Evolutionary conservation across 768 basidiomycete species (phyloP), one percentile per base, ranked within the genome.

Genomic region (Psilocybe cubensis): DNA sequence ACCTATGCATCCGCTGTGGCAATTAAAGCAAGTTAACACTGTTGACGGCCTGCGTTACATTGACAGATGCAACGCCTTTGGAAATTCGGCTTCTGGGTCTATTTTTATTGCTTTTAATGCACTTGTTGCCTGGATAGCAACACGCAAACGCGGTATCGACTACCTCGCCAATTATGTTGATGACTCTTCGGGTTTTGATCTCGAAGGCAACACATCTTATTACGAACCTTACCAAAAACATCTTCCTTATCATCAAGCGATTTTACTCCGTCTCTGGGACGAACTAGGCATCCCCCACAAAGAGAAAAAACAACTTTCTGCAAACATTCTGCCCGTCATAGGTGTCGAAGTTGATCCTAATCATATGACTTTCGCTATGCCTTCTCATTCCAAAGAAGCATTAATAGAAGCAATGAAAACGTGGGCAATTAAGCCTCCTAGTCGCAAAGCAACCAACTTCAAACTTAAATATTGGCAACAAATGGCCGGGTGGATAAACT

Each of bases 1-100:
- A 6, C 80, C 77, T 0, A 65, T 77, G 57, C 74, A 80, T 40
- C 74, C 71, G 0, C 33, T 64, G 0, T 83, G 78, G 78, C 77
- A 82, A 29, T 56, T 79, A 1, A 74, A 72, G 24, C 79, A 81
- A 35, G 54, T 76, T 0, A 61, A 71, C 1, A 61, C 52, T 0
- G 50, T 78, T 8, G 60, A 72, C 8, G 65, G 63, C 0, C 1
- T 40, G 0, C 48, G 33, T 0, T 58, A 70, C 52, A 61, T 77
- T 0, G 72, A 78, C 21, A 28, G 61, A 0, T 24, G 46, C 7
- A 68, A 68, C 18, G 51, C 58, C 6, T 76, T 77, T 45, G 70
- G 75, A 0, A 59, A 62, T 1, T 8, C 43, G 0, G 67, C 57
- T 0, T 72, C 72, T 0, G 63, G 63, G 0, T 50, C 47, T 0